Conservation (phyloP, 1,284 basidiomycete species). For the Rhodotorula sp. region DNA sequence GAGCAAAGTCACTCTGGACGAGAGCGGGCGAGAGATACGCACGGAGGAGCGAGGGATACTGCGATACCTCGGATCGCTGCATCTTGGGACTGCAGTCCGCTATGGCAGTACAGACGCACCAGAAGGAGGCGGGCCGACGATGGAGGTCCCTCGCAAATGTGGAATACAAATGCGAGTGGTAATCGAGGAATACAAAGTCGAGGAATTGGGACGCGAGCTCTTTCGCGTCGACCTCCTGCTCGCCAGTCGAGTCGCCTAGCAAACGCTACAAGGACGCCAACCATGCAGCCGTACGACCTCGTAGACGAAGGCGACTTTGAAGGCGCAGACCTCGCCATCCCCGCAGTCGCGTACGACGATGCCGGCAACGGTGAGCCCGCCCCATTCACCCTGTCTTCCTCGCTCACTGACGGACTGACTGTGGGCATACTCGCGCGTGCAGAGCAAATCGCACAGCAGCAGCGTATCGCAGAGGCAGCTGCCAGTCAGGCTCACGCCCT, state of each 20-base stretch:
- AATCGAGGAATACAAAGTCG: no score
- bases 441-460: slow-evolving; percentile 41
- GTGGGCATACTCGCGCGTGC: neutral
- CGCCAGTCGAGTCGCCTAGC: no score
- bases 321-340: slow-evolving; percentile 16
- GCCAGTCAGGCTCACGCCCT: slow-evolving; percentile 34
- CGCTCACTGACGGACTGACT: neutral
- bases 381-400: no score
- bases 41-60: slow-evolving; percentile 36
- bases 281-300: slow-evolving; percentile 26
- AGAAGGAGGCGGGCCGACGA: no score
- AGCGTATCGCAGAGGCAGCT: slow-evolving; percentile 41
- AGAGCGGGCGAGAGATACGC: neutral
- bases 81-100: neutral
- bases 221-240: no score
- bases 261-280: neutral
- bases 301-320: slow-evolving; percentile 24
- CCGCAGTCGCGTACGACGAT: slow-evolving; percentile 20
- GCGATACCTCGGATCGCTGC: slow-evolving; percentile 4
- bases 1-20: neutral
- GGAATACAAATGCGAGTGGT: no score
- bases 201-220: no score
- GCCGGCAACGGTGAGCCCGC: slow-evolving; percentile 21
- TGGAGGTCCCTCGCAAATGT: no score
- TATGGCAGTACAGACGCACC: neutral